Base-by-base conservation (phyloP, 805 yeast genomes). In the Sugiyamaella smithiae region DNA sequence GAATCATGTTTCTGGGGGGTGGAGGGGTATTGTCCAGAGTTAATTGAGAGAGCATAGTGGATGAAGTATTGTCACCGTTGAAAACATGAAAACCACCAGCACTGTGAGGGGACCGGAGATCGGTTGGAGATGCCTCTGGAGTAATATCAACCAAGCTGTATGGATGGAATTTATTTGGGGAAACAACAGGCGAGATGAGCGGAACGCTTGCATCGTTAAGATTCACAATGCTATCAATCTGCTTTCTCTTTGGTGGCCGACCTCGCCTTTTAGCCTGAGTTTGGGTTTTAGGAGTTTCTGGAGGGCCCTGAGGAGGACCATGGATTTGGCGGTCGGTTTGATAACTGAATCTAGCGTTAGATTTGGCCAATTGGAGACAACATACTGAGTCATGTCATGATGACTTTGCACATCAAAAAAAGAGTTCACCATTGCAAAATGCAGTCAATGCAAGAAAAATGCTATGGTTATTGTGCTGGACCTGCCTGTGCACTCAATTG, bases 201-300 rank as follows among this genome's bases (percentile, higher is more conserved):
- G 33, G 33, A 14, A 35, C 38, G 12, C 20, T 4, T 5, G 38
- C 22, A 19, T 35, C 38, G 22, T 19, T 35, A 12, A 35, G 38
- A 19, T 35, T 35, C 12, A 35, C 22, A 19, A 35, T 35, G 22
- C 38, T 56, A 43, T 52, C 57, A 41, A 56, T 54, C 8, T 54
- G 59, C 20, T 52, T 36, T 25, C 46, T 48, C 47, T 56, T 56
- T 26, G 59, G 57, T 5, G 59, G 59, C 11, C 59, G 38, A 32
- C 59, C 59, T 33, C 56, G 32, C 12, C 54, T 41, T 44, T 45
- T 56, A 14, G 49, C 45, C 36, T 50, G 44, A 12, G 50, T 43
- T 19, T 35, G 38, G 22, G 11, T 12, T 32, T 19, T 35, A 19
- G 38, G 38, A 3, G 26, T 25, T 22, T 38, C 7, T 9, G 38